Evolutionary conservation across 2,329 filamentous ascomycete species (phyloP), one percentile per base, ranked within the genome.

Genomic region (Beauveria australis): DNA sequence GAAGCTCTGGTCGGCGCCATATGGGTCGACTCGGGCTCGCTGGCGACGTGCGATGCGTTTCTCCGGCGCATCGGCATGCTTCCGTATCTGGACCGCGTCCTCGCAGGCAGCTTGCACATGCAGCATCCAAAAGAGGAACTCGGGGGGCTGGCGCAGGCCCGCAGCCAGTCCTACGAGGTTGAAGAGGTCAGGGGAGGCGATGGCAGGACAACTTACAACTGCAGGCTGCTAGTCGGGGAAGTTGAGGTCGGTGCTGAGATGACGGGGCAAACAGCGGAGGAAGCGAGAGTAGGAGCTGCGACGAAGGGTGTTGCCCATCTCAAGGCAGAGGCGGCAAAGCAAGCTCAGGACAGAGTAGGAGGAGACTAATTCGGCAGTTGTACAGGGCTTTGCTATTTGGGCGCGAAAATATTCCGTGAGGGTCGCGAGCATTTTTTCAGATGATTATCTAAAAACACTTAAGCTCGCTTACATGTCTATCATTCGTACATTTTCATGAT

Each of bases 1-100:
- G 93, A 97, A 75, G 83, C 84, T 37, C 71, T 95, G 0, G 73
- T 97, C 0, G 93, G 90, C 0, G 92, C 92, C 0, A 80, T 97
- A 0, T 97, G 89, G 78, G 77, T 96, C 22, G 94, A 97, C 71
- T 89, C 80, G 0, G 89, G 88, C 0, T 79, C 81, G 1, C 69
- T 91, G 16, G 75, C 75, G 0, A 71, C 70, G 0, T 95, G 91
- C 67, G 76, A 80, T 54, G 68, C 58, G 0, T 79, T 97, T 43
- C 70, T 91, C 0, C 78, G 82, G 49, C 74, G 76, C 0, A 74
- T 91, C 3, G 91, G 91, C 0, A 77, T 97, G 5, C 64, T 92
- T 44, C 70, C 74, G 0, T 84, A 84, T 64, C 72, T 96, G 61
- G 74, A 81, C 0, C 79, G 86, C 2, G 75, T 92, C 12, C 66